Conservation (phyloP, 768 basidiomycete species). For the Rhodosporidiobolus odoratus region DNA sequence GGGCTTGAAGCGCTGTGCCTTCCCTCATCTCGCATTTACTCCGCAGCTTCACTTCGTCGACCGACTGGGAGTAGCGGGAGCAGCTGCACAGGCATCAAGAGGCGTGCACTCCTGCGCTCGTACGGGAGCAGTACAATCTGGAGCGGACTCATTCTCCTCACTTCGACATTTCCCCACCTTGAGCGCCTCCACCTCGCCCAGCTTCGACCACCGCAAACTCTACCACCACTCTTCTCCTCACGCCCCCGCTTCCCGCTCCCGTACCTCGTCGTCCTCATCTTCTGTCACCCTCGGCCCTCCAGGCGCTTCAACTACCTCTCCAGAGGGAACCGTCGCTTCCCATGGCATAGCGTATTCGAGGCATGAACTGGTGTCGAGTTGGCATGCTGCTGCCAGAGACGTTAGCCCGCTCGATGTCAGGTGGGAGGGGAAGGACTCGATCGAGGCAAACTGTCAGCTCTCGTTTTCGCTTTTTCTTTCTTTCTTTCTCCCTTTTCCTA, state of each 20-base stretch:
- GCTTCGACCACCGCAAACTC: no score
- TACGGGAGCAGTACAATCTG: no score
- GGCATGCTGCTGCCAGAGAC: constrained; percentile 20
- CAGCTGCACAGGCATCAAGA: no score
- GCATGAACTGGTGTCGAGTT: constrained; percentile 19
- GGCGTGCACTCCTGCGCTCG: no score
- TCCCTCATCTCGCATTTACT: no score
- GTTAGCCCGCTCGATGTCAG: constrained; percentile 20
- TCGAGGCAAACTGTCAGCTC: constrained; percentile 21
- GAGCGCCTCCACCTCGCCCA: no score
- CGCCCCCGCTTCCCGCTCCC: constrained; percentile 2
- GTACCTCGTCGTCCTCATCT: not conserved
- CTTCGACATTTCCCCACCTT: no score
- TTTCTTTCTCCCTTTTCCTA: no score
- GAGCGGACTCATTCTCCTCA: no score
- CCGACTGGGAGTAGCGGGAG: no score
- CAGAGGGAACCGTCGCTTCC: not conserved
- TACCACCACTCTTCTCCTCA: constrained; percentile 22
- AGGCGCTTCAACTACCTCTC: not conserved
- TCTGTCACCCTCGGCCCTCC: not conserved
- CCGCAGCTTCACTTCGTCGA: no score
- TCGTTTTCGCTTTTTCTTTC: not conserved
- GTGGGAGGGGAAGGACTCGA: constrained; percentile 14
- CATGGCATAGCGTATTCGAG: constrained; percentile 20
- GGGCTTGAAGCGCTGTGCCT: no score